A percentile compares a stretch with the other conserved stretches of the same genome.
phyloP scores from a whole-genome alignment of 805 yeast species.

The Teunomyces panamensis region DNA sequence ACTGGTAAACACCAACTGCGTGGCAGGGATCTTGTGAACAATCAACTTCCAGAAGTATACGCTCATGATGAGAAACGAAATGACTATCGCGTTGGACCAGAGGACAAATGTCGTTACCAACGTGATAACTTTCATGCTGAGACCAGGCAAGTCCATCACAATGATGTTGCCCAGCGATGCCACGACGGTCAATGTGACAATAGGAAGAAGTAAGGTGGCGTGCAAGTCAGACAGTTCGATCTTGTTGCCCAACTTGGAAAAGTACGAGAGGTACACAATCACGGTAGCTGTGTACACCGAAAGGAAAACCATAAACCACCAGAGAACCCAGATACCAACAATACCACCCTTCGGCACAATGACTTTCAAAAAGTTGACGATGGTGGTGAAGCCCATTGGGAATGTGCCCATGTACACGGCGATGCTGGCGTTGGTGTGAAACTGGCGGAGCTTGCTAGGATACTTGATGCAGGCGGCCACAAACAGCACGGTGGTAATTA shows the following conservation, averaged over 20 bases:
- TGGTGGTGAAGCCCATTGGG: constrained; percentile 75
- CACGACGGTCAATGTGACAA: constrained; percentile 78
- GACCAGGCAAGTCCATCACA: constrained; percentile 38
- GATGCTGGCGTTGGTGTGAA: constrained; percentile 35
- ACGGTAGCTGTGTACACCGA: constrained; percentile 62
- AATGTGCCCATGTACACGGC: constrained; percentile 73
- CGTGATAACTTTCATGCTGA: constrained; percentile 49
- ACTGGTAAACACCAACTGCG: constrained; percentile 54
- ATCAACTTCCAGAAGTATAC: constrained; percentile 61
- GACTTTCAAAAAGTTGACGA: constrained; percentile 54
- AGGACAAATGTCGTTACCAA: constrained; percentile 53
- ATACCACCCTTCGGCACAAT: constrained; percentile 42
- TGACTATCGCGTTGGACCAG: constrained; percentile 66
- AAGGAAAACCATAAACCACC: constrained; percentile 66
- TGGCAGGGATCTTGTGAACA: constrained; percentile 56
- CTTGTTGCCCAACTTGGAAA: constrained; percentile 27
- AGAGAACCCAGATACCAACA: constrained; percentile 55
- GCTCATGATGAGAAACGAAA: constrained; percentile 52
- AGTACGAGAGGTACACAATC: constrained; percentile 50
- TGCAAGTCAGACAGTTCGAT: constrained; percentile 36
- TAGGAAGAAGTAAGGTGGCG: constrained; percentile 64
- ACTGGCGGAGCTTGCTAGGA: constrained; percentile 13
- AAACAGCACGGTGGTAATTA: constrained; percentile 42
- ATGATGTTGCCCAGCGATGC: constrained; percentile 68
- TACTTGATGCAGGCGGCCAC: constrained; percentile 38